Evolutionary conservation across 2,329 filamentous ascomycete genomes (phyloP).

Genomic region (Trichoderma citrinoviride): DNA sequence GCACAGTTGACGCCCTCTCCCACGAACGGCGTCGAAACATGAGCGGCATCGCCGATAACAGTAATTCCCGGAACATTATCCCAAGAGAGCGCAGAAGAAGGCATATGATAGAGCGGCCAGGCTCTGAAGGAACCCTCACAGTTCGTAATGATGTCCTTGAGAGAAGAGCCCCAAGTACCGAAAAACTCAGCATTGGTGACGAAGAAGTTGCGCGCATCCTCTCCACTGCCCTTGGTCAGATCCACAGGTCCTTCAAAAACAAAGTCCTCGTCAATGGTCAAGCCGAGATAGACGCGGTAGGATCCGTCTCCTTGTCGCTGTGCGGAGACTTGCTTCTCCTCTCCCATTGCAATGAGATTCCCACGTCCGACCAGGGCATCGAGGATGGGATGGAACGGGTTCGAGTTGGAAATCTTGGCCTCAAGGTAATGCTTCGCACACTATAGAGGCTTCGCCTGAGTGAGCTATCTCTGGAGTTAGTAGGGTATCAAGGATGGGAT

Average conservation of each 20-base stretch:
- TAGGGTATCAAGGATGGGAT: not conserved
- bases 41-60: constrained; percentile 8
- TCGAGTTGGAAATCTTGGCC: not conserved
- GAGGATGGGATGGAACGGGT: not conserved
- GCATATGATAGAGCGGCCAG: constrained; percentile 10
- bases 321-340: not conserved
- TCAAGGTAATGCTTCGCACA: constrained; percentile 11
- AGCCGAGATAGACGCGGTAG: not conserved
- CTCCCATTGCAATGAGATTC: not conserved
- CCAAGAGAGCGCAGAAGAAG: not conserved
- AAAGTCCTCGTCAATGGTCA: not conserved
- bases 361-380: not conserved
- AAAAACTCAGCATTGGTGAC: not conserved
- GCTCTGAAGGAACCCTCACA: not conserved
- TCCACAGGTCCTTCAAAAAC: not conserved
- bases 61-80: not conserved
- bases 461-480: constrained; percentile 26
- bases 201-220: not conserved
- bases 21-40: constrained; percentile 5
- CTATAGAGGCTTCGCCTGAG: constrained; percentile 10
- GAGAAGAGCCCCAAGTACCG: not conserved
- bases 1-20: constrained; percentile 18
- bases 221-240: not conserved
- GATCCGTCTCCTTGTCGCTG: not conserved
- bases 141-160: constrained; percentile 8